Evolutionary conservation across 2,329 filamentous ascomycete species (phyloP), one percentile per base, ranked within the genome.

Genomic region (Penicillium janthinellum): DNA sequence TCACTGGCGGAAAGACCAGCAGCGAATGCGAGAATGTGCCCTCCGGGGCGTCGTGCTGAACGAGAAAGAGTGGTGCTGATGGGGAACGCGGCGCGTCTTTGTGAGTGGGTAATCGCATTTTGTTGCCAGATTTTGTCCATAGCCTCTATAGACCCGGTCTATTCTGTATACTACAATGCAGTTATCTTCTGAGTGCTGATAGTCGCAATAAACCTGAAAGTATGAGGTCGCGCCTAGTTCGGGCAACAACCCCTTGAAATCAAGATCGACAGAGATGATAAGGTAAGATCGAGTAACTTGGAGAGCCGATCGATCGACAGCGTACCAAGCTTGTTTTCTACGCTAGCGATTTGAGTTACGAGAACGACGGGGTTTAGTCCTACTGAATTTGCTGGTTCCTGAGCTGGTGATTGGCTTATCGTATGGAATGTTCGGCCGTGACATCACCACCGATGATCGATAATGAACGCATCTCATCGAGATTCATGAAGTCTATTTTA

Each of bases 1-100:
- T 87, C 51, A 82, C 81, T 22, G 85, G 85, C 39, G 85, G 85
- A 54, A 77, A 82, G 69, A 76, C 63, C 31, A 78, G 74, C 69
- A 67, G 61, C 50, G 62, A 71, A 12, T 83, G 81, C 65, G 49
- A 71, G 67, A 79, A 79, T 62, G 65, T 81, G 28, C 79, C 80
- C 22, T 70, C 67, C 31, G 71, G 65, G 44, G 72, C 67, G 47
- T 72, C 66, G 56, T 79, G 77, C 66, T 76, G 67, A 48, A 22
- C 4, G 8, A n/a, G 28, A 4, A 31, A 34, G 14, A 45, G n/a
- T 12, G 22, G 22, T 34, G 14, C 7, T 48, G 28, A 25, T 8
- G 45, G 17, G 28, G 14, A 34, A 17, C 28, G 15, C 15, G n/a
- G 15, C 28, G 20, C 25, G 12, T 12, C 10, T 48, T 3, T 17